Base-by-base conservation (phyloP, 2,329 filamentous ascomycete species). In the Xylariaceae sp. region DNA sequence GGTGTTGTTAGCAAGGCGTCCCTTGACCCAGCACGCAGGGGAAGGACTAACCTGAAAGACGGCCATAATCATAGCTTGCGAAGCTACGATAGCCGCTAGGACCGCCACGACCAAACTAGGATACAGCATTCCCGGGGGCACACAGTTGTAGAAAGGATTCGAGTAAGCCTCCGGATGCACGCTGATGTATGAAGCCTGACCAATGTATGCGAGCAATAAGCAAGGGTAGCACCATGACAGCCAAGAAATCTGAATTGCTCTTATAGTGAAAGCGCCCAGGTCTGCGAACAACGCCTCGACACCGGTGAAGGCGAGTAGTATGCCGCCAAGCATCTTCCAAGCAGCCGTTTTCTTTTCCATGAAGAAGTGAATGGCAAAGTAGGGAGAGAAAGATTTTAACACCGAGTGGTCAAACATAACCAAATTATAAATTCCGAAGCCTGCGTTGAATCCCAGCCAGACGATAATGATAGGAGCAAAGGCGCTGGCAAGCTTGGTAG, bases 211-310 rank as follows among this genome's bases (percentile, higher is more conserved):
- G 12, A 89, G 69, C 1, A 89, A 69, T 47, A 81, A 77, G 65
- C 88, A 90, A 0, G 90, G 90, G 59, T 86, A 89, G 2, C 83
- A 81, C 62, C 85, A 86, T 49, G 79, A 77, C 3, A 91, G 75
- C 89, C 89, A 93, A 43, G 83, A 88, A 16, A 92, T 77, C 67
- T 90, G 89, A 49, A 93, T 85, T 0, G 89, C 88, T 42, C 81
- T 76, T 64, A 82, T 80, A 70, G 82, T 84, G 70, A 93, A 93
- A 20, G 89, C 89, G 32, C 89, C 89, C 6, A 93, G 77, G 65
- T 93, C 89, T 2, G 89, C 89, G 67, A 91, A 93, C 1, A 93
- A 77, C 1, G 89, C 88, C 69, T 92, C 89, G n/a, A 90, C 87
- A 18, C 87, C 89, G 1, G 89, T 92, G 65, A 93, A 92, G 2